Evolutionary conservation across 2,329 filamentous ascomycete species (phyloP).

Genomic region (Pseudogymnoascus sp.): DNA sequence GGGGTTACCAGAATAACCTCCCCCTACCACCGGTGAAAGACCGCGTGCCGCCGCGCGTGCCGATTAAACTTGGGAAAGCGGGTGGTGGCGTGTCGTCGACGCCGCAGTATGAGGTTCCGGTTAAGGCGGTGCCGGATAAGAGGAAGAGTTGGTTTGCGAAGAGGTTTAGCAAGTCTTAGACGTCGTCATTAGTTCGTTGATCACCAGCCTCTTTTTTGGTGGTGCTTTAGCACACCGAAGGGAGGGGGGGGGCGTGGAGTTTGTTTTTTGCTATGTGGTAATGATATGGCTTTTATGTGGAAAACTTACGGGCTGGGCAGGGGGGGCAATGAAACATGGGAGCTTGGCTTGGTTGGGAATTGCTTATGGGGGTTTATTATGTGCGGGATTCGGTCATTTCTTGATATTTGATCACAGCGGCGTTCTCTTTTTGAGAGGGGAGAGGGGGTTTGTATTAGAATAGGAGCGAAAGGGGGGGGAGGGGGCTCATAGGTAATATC

Average conservation of each 20-base stretch:
- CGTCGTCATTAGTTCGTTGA: neutral
- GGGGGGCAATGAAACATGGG: neutral
- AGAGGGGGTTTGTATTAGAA: neutral
- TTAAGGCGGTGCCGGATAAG: slow-evolving; percentile 49
- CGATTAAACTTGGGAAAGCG: slow-evolving; percentile 25
- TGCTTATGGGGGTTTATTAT: neutral
- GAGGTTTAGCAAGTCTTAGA: slow-evolving; percentile 62
- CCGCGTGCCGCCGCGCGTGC: slow-evolving; percentile 16
- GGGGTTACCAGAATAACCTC: slow-evolving; percentile 19
- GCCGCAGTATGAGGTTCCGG: slow-evolving; percentile 11
- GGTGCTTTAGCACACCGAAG: slow-evolving; percentile 16
- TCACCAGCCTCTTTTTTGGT: too few species aligned
- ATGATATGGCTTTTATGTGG: neutral
- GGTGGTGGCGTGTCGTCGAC: neutral
- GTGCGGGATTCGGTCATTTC: neutral
- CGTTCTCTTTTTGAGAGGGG: neutral
- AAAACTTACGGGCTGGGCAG: neutral
- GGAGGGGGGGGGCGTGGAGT: neutral
- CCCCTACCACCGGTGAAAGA: slow-evolving; percentile 25
- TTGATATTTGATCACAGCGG: neutral
- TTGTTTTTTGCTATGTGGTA: neutral
- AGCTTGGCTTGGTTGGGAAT: too few species aligned
- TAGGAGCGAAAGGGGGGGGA: neutral
- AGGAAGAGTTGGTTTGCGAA: slow-evolving; percentile 85
- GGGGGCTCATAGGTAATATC: neutral